Evolutionary conservation across 78 protist genomes (phyloP), one percentile per base, ranked within the genome.

Genomic region (Cyanophora paradoxa): DNA sequence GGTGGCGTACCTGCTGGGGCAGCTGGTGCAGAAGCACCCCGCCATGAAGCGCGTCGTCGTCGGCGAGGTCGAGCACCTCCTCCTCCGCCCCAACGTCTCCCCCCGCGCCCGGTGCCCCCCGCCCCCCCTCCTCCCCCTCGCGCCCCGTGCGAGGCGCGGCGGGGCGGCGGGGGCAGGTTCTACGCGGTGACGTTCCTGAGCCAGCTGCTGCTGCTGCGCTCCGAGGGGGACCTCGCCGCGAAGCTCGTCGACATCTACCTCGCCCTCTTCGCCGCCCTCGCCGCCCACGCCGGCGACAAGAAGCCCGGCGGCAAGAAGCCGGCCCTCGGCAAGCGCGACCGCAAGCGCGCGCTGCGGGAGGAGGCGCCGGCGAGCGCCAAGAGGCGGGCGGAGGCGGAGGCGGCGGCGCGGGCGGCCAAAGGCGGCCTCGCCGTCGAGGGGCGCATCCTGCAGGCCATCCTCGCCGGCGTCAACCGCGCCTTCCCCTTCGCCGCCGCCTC

Each of bases 21-120:
- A 61, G 67, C 67, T 61, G n/a, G 28, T 19, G 14, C 26, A 34
- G 14, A 26, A 24, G 26, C 67, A 36, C 39, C 67, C 67, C n/a
- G 46, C 44, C 0, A 30, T 61, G 67, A 61, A 61, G 44, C 26
- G n/a, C 44, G 42, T 34, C 28, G 67, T 61, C 24, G 34, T 61
- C 31, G 67, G 14, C 24, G 62, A 56, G 62, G 61, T 69, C 33
- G 58, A 71, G 63, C 64, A 46, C 19, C 14, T 71, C n/a, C 16
- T 71, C 34, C 33, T 71, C 54, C 59, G 76, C 37, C 76, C 76
- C 3, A 50, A 54, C 40, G 44, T 71, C 31, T 37, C 64, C 42
- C 28, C 10, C 10, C 40, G 64, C 17, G 62, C 66, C 58, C 59
- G 36, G 40, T 71, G n/a, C n/a, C n/a, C n/a, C n/a, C n/a, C n/a